These are phyloP conservation scores for Erythrobasidium yunnanense DNA, from an alignment of 768 basidiomycete species.

Conservation along the genomic window DNA sequence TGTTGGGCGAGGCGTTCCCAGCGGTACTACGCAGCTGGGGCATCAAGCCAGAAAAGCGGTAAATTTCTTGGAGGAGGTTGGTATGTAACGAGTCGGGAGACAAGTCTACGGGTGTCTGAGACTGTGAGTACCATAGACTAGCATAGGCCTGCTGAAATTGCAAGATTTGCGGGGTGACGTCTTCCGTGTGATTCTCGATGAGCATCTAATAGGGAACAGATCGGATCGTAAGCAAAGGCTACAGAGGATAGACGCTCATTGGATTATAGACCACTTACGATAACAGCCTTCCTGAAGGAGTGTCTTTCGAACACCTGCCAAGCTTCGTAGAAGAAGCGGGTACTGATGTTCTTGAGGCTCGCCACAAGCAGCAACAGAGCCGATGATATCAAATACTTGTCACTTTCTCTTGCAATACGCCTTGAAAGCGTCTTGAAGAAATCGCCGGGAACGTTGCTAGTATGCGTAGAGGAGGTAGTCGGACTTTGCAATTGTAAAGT, in stretches of 20 bases:
- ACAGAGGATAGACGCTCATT: neutral
- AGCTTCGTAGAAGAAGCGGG: neutral
- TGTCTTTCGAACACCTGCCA: neutral
- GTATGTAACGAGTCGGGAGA: neutral
- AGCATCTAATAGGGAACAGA: conserved; percentile 7
- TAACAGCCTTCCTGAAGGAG: conserved; percentile 56
- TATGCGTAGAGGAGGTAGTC: too few relatives aligned
- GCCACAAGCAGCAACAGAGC: conserved; percentile 79
- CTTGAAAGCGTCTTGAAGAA: conserved; percentile 72
- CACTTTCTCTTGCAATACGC: conserved; percentile 61
- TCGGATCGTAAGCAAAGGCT: neutral
- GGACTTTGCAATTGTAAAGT: too few relatives aligned
- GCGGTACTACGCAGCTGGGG: too few relatives aligned
- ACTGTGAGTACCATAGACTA: conserved; percentile 49
- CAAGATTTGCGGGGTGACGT: conserved; percentile 10
- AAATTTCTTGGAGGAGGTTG: neutral
- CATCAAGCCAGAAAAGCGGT: neutral
- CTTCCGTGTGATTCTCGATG: conserved; percentile 21
- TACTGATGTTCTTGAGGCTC: conserved; percentile 44
- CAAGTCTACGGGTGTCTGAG: neutral
- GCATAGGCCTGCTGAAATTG: conserved; percentile 6
- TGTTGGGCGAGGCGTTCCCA: too few relatives aligned
- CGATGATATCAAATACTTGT: conserved; percentile 43
- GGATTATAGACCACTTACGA: conserved; percentile 52
- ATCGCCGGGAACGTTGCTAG: too few relatives aligned